A percentile compares a stretch with the other conserved stretches of the same genome.
These are phyloP conservation scores for Diaporthe australafricana DNA, from an alignment of 2,329 filamentous ascomycete genomes.

Conservation along the genomic window DNA sequence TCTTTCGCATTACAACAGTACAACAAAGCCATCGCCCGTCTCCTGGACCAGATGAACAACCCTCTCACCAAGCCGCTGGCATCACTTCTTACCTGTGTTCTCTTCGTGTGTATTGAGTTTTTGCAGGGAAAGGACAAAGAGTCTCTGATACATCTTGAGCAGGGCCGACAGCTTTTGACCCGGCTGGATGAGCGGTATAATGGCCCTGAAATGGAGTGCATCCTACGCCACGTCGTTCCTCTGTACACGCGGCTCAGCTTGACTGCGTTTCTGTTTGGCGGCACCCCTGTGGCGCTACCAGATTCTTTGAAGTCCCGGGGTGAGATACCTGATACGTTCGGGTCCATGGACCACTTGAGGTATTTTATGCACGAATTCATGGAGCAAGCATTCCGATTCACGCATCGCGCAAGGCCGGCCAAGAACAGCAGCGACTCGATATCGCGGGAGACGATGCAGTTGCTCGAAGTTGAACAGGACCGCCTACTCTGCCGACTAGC, in stretches of 20 bases:
- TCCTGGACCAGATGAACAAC: slow-evolving; percentile 52
- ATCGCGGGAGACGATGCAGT: slow-evolving; percentile 41
- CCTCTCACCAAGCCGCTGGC: slow-evolving; percentile 45
- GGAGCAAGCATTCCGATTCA: slow-evolving; percentile 54
- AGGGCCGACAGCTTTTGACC: slow-evolving; percentile 55
- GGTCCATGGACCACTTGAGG: slow-evolving; percentile 46
- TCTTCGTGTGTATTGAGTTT: slow-evolving; percentile 67
- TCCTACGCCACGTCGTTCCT: slow-evolving; percentile 40
- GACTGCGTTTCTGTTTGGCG: slow-evolving; percentile 43
- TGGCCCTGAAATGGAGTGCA: slow-evolving; percentile 49
- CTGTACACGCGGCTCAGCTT: slow-evolving; percentile 45
- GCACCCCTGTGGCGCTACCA: slow-evolving; percentile 51
- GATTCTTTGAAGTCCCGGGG: slow-evolving; percentile 46
- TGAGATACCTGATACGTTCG: slow-evolving; percentile 49
- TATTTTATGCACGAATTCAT: slow-evolving; percentile 52
- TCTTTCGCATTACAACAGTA: slow-evolving; percentile 59
- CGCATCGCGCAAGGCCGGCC: slow-evolving; percentile 42
- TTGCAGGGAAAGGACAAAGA: slow-evolving; percentile 61
- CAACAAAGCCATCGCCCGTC: slow-evolving; percentile 58
- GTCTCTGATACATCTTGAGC: slow-evolving; percentile 57
- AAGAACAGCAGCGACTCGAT: slow-evolving; percentile 43
- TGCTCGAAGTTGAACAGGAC: slow-evolving; percentile 48
- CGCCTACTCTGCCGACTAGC: slow-evolving; percentile 46
- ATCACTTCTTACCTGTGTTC: slow-evolving; percentile 58
- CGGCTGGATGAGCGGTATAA: slow-evolving; percentile 44